A percentile compares a stretch with the other conserved stretches of the same genome.
These are phyloP conservation scores for Citrus reticulata DNA, from an alignment of 345 rosid species.

Conservation along the genomic window DNA sequence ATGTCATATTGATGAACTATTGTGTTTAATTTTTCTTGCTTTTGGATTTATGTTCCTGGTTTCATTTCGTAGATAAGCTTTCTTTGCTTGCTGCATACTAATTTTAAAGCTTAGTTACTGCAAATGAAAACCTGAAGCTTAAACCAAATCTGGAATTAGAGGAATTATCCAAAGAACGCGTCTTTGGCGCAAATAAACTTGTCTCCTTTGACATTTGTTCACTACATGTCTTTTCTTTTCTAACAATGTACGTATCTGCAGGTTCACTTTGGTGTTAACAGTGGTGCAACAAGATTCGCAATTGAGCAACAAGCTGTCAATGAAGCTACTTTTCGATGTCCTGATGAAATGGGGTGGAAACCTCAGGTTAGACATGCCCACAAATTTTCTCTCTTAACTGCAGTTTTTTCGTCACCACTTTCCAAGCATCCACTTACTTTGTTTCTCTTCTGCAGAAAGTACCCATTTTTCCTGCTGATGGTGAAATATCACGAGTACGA, in stretches of 20 bases:
- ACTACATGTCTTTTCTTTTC: background rate
- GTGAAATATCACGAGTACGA: slow-evolving; percentile 61
- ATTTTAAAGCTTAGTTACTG: background rate
- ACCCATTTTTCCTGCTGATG: slow-evolving; percentile 78
- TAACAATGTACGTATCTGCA: slow-evolving; percentile 24
- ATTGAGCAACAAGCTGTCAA: slow-evolving; percentile 91
- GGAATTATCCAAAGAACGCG: background rate
- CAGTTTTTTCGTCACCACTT: background rate
- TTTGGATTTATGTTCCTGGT: background rate
- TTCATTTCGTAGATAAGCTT: background rate
- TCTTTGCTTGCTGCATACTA: background rate
- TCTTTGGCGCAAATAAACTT: background rate
- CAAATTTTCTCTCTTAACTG: background rate
- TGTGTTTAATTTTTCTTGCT: too few species aligned
- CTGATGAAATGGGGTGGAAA: slow-evolving; percentile 99
- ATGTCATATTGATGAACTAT: background rate
- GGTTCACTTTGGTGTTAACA: slow-evolving; percentile 94
- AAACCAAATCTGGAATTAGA: background rate
- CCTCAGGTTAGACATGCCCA: slow-evolving; percentile 66
- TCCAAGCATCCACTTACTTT: background rate
- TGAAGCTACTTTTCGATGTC: slow-evolving; percentile 96
- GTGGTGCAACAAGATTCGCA: slow-evolving; percentile 88
- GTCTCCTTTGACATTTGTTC: background rate
- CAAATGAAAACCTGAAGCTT: background rate
- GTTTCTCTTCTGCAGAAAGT: slow-evolving; percentile 55